A percentile compares a stretch with the other conserved stretches of the same genome.
Evolutionary conservation across 805 yeast genomes (phyloP).

Genomic region (Metschnikowia cerradonensis): DNA sequence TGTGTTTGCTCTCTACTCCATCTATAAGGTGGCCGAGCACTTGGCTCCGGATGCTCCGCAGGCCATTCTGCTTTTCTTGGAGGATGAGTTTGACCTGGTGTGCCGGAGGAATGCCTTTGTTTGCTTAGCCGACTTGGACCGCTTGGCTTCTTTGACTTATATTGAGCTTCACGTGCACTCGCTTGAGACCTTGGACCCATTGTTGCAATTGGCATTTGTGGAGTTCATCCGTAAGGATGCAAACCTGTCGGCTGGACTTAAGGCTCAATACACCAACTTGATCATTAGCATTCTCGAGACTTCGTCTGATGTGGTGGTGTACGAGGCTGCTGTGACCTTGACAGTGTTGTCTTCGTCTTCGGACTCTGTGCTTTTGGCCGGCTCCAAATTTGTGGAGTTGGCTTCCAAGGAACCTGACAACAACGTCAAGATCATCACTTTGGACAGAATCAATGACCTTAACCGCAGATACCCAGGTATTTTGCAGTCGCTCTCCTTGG

Average conservation of each 20-base stretch:
- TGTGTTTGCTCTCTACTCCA: conserved; percentile 81
- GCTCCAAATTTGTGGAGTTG: conserved; percentile 78
- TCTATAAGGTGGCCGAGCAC: conserved; percentile 77
- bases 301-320: conserved; percentile 68
- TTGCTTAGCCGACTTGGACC: conserved; percentile 74
- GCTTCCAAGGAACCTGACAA: conserved; percentile 93
- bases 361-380: conserved; percentile 69
- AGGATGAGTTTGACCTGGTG: conserved; percentile 83
- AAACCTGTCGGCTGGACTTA: conserved; percentile 50
- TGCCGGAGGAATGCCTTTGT: conserved; percentile 95
- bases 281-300: conserved; percentile 70
- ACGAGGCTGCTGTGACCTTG: conserved; percentile 87
- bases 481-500: conserved; percentile 78
- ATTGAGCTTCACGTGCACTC: conserved; percentile 64
- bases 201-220: conserved; percentile 82
- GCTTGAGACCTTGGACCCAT: conserved; percentile 68
- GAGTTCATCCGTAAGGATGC: conserved; percentile 83
- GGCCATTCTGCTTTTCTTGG: conserved; percentile 65
- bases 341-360: conserved; percentile 58
- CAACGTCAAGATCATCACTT: conserved; percentile 87
- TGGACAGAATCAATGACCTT: conserved; percentile 78
- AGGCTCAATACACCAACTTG: conserved; percentile 66
- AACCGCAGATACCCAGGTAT: conserved; percentile 74
- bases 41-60: conserved; percentile 95
- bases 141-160: conserved; percentile 80